These are phyloP conservation scores for Aspergillus indologenus DNA, from an alignment of 495 filamentous ascomycete species.

Conservation along the genomic window DNA sequence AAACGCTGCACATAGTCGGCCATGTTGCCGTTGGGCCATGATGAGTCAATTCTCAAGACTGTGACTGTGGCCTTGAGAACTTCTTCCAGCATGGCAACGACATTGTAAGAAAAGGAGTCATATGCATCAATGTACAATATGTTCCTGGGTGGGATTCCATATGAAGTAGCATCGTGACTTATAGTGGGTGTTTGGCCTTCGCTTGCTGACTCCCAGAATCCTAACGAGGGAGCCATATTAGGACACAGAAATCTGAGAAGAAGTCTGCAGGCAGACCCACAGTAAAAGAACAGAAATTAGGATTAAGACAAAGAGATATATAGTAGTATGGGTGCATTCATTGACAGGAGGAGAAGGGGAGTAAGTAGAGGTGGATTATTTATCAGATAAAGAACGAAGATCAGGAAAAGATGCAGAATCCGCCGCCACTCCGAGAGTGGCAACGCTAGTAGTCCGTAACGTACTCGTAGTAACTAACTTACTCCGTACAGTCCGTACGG, in stretches of 20 bases:
- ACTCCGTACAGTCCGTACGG: no score
- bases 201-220: not conserved
- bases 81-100: slow-evolving; percentile 71
- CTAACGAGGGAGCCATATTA: not conserved
- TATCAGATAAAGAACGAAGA: no score
- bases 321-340: no score
- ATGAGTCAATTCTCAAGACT: slow-evolving; percentile 65
- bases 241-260: not conserved
- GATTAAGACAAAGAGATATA: no score
- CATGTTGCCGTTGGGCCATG: slow-evolving; percentile 46
- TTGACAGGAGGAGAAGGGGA: no score
- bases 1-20: slow-evolving; percentile 54
- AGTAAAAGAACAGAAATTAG: not conserved
- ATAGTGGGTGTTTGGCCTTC: not conserved
- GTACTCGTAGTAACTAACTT: no score
- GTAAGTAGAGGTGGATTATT: no score
- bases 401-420: no score
- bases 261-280: no score
- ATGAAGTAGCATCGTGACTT: not conserved
- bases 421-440: no score
- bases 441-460: no score
- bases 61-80: slow-evolving; percentile 62
- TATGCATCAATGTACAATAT: slow-evolving; percentile 91
- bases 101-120: slow-evolving; percentile 95
- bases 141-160: slow-evolving; percentile 25